Evolutionary conservation across 192 early-diverging fungal genomes (phyloP).

Genomic region (Mortierella hygrophila): DNA sequence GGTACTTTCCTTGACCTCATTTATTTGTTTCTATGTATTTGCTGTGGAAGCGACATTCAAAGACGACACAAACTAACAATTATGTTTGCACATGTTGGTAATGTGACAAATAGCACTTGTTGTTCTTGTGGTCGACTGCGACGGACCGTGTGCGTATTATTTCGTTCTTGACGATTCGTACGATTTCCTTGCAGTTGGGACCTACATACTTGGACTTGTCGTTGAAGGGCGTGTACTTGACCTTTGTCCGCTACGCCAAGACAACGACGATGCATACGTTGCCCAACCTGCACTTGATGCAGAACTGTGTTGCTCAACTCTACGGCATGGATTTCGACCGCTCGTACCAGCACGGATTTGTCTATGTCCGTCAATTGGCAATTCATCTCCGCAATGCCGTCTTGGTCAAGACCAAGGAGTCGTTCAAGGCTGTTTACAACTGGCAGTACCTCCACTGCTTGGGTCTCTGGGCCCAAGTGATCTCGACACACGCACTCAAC

Average conservation of each 20-base stretch:
- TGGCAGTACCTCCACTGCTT: constrained; percentile 98
- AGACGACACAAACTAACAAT: not conserved
- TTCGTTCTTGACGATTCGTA: constrained; percentile 87
- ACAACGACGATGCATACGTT: constrained; percentile 86
- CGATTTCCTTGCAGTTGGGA: constrained; percentile 58
- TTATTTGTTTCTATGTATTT: not conserved
- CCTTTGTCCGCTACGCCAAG: constrained; percentile 83
- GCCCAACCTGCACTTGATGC: constrained; percentile 90
- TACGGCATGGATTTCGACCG: constrained; percentile 81
- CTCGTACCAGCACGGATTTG: constrained; percentile 95
- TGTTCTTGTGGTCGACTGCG: constrained; percentile 71
- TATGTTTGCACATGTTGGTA: not conserved
- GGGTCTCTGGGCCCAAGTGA: constrained; percentile 89
- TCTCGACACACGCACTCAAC: constrained; percentile 77
- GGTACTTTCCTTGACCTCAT: constrained; percentile 39
- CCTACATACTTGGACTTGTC: constrained; percentile 37
- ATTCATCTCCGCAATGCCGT: constrained; percentile 93
- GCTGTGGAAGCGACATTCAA: too few species aligned
- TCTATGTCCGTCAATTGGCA: constrained; percentile 94
- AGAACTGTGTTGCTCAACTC: constrained; percentile 92
- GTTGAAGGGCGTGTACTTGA: constrained; percentile 86
- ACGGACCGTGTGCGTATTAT: constrained; percentile 76
- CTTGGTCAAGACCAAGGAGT: constrained; percentile 85
- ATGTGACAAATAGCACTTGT: constrained; percentile 55
- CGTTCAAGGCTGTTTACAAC: constrained; percentile 92